Evolutionary conservation across 257 asterid species (phyloP), one percentile per base, ranked within the genome.

Genomic region (Eustoma russellianum): DNA sequence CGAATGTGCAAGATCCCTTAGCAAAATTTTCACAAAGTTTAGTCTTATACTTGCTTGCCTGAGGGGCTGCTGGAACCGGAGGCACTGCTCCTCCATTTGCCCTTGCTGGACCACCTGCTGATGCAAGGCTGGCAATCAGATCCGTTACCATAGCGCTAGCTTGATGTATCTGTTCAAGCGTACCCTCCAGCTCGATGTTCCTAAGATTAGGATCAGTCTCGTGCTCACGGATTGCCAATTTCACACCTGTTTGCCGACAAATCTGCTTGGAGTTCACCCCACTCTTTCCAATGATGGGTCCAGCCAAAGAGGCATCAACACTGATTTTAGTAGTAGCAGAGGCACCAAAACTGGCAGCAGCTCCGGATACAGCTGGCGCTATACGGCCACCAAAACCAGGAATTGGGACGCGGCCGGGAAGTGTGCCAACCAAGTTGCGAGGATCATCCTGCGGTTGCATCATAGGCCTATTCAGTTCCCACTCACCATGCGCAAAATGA

Each of bases 241-340:
- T 90, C 16, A 67, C 91, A 13, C 98, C 98, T 0, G 98, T 86
- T 59, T 83, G 85, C 63, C 88, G 70, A 66, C 91, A 79, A 5
- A 90, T 86, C 80, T 83, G 91, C 80, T 86, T 90, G 18, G 98
- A 86, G 71, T 86, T 86, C 66, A 75, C 91, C 18, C 98, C 98
- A 9, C 85, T 82, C 80, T 80, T 90, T 35, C 98, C 98, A n/a
- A 90, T 90, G 59, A 90, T 85, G 3, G 95, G 80, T 40, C 98
- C 96, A 1, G 91, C 96, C 0, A 79, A 72, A 15, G 94, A 83
- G 50, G 95, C 88, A 55, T 74, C 84, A 5, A 90, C 90, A 2
- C 98, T 86, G 57, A 90, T 75, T 76, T 86, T 90, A 53, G 98
- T 79, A 5, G 92, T 81, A 35, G 91, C 91, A 0, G 96, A 72